phyloP scores from a whole-genome alignment of 805 yeast genomes.

The Suhomyces canberraensis region DNA sequence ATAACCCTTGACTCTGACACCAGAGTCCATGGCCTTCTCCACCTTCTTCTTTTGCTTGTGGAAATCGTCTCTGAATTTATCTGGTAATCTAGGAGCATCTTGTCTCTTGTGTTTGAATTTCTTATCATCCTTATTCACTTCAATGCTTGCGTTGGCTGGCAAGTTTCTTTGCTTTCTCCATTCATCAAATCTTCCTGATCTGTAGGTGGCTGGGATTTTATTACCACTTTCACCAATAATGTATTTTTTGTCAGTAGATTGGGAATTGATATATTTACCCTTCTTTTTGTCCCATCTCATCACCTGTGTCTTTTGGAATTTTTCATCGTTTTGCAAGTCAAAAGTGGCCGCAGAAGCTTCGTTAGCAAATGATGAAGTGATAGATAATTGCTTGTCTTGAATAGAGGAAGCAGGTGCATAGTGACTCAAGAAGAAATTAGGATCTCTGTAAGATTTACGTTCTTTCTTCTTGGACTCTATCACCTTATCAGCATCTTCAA shows the following conservation, averaged over 20 bases:
- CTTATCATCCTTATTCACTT: slow-evolving; percentile 24
- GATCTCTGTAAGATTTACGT: slow-evolving; percentile 65
- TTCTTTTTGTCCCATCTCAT: slow-evolving; percentile 92
- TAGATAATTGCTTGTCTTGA: slow-evolving; percentile 73
- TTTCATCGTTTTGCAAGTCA: slow-evolving; percentile 77
- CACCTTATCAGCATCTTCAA: slow-evolving; percentile 51
- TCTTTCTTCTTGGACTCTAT: slow-evolving; percentile 29
- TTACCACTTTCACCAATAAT: slow-evolving; percentile 95
- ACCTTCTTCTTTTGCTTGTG: slow-evolving; percentile 78
- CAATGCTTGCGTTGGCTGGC: slow-evolving; percentile 45
- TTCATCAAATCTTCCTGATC: slow-evolving; percentile 86
- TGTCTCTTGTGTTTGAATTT: slow-evolving; percentile 69
- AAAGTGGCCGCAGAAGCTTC: slow-evolving; percentile 85
- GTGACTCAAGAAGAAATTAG: slow-evolving; percentile 78
- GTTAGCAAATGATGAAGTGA: slow-evolving; percentile 63
- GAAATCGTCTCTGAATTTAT: slow-evolving; percentile 83
- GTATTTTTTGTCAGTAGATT: slow-evolving; percentile 77
- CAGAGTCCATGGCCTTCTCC: slow-evolving; percentile 72
- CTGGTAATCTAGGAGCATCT: slow-evolving; percentile 88
- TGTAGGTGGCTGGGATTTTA: slow-evolving; percentile 83
- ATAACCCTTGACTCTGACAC: slow-evolving; percentile 66
- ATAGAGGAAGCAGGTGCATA: slow-evolving; percentile 78
- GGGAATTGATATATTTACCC: slow-evolving; percentile 81
- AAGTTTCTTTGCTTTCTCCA: slow-evolving; percentile 78
- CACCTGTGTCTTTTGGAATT: slow-evolving; percentile 63